Evolutionary conservation across 441 rosid genomes (phyloP).

Genomic region (Syzygium malaccense): DNA sequence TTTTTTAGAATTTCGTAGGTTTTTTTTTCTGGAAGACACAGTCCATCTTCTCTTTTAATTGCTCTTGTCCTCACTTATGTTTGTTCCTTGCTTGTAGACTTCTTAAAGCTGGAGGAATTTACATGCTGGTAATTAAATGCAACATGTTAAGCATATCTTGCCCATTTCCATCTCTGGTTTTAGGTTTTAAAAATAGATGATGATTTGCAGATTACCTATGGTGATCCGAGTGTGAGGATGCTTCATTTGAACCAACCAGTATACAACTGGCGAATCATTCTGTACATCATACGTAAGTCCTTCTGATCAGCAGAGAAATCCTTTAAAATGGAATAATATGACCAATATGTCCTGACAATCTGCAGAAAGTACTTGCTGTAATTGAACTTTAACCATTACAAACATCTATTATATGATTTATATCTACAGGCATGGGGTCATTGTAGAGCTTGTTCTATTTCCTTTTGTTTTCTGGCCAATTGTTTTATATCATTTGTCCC

Average conservation of each 20-base stretch:
- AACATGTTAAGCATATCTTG: conserved; percentile 2
- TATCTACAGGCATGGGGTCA: background rate
- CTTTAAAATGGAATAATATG: background rate
- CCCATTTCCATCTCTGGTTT: background rate
- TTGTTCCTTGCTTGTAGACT: conserved; percentile 40
- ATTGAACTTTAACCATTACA: background rate
- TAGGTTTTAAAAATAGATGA: conserved; percentile 1
- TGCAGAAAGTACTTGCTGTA: background rate
- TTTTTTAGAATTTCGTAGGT: background rate
- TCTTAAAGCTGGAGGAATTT: conserved; percentile 81
- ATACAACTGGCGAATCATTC: conserved; percentile 59
- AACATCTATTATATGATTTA: background rate
- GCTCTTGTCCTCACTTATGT: background rate
- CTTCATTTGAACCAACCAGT: conserved; percentile 50
- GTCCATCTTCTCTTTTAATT: background rate
- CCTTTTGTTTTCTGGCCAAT: background rate
- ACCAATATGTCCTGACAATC: background rate
- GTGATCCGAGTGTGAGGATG: conserved; percentile 89
- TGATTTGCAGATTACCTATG: conserved; percentile 70
- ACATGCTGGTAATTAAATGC: conserved; percentile 67
- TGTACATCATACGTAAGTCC: conserved; percentile 75
- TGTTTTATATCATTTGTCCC: background rate
- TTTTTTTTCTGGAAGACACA: background rate
- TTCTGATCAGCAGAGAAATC: background rate
- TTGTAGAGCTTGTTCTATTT: background rate